Evolutionary conservation across 305 asterid genomes (phyloP).

Genomic region (Fraxinus xanthoxyloides): DNA sequence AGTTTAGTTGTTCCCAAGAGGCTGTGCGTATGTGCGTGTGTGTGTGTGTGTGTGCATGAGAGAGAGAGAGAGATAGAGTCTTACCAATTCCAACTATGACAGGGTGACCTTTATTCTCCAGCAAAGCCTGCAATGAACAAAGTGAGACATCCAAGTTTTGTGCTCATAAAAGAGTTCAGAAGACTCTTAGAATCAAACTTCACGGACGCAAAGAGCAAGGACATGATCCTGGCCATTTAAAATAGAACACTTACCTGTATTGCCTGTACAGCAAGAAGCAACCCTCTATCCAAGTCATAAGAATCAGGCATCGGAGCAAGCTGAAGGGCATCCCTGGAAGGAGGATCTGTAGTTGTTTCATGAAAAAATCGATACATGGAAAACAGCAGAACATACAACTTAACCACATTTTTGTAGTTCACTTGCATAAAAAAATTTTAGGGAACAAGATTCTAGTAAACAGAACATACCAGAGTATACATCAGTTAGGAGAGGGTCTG

Average conservation of each 20-base stretch:
- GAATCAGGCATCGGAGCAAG: constrained; percentile 97
- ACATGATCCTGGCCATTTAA: constrained; percentile 2
- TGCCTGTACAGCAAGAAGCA: constrained; percentile 96
- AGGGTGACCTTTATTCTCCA: constrained; percentile 96
- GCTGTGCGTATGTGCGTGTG: neutral
- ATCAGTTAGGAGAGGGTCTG: constrained; percentile 50
- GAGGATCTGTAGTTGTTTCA: constrained; percentile 75
- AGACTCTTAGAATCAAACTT: constrained; percentile 8
- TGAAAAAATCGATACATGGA: constrained; percentile 36
- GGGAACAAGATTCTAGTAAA: constrained; percentile 19
- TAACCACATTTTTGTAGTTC: constrained; percentile 10
- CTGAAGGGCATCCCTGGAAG: constrained; percentile 65
- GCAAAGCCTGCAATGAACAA: constrained; percentile 66
- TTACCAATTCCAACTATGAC: constrained; percentile 97
- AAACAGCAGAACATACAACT: constrained; percentile 13
- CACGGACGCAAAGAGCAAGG: constrained; percentile 18
- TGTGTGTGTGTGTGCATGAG: neutral
- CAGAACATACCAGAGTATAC: constrained; percentile 52
- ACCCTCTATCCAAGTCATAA: constrained; percentile 92
- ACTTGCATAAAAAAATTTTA: neutral
- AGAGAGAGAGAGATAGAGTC: constrained; percentile 20
- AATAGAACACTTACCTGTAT: constrained; percentile 57
- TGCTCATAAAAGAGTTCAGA: constrained; percentile 19
- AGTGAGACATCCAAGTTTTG: constrained; percentile 15
- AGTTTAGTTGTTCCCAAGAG: constrained; percentile 2